These are phyloP conservation scores for Lodderomyces theae DNA, from an alignment of 1,139 yeast species.

Conservation along the genomic window DNA sequence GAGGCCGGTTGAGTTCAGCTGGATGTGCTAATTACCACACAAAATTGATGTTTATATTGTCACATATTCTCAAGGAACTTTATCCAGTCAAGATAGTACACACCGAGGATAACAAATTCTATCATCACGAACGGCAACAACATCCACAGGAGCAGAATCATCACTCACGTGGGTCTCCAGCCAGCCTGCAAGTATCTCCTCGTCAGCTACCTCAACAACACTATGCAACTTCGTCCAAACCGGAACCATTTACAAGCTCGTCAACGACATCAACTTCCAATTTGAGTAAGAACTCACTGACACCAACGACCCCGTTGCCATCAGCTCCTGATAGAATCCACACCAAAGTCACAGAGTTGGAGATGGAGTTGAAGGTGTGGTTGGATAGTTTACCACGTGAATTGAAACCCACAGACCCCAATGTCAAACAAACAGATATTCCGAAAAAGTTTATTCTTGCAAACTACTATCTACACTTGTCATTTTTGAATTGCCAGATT, in stretches of 20 bases:
- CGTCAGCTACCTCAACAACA: not conserved
- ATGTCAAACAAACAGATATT: constrained; percentile 31
- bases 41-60: constrained; percentile 51
- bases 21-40: constrained; percentile 89
- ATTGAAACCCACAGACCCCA: constrained; percentile 69
- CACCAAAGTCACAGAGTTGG: constrained; percentile 69
- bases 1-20: constrained; percentile 59
- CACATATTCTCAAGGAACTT: constrained; percentile 42
- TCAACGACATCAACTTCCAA: constrained; percentile 8
- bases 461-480: constrained; percentile 69
- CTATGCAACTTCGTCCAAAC: not conserved
- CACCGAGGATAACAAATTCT: constrained; percentile 6
- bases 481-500: constrained; percentile 81
- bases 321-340: constrained; percentile 45
- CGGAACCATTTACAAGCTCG: not conserved
- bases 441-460: constrained; percentile 70
- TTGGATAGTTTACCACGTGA: constrained; percentile 68
- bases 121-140: constrained; percentile 4
- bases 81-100: constrained; percentile 38
- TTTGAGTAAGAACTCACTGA: not conserved
- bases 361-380: constrained; percentile 74
- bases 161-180: not conserved
- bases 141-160: not conserved
- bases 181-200: constrained; percentile 1
- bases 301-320: constrained; percentile 3